Conservation (phyloP, 2,329 filamentous ascomycete species). For the Beauveria medogensis region DNA sequence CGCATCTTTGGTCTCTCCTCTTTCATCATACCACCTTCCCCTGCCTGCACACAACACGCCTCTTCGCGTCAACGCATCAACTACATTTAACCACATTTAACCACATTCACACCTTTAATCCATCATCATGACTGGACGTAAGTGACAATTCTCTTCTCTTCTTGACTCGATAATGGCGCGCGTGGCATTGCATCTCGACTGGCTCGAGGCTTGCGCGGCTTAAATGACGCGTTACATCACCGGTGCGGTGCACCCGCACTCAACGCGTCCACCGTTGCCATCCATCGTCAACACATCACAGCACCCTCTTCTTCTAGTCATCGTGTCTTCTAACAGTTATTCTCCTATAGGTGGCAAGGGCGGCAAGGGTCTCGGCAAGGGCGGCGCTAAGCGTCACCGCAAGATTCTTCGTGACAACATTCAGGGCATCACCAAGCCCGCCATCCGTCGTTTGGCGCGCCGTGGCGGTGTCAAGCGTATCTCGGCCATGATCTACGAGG, state of each 20-base stretch:
- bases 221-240: constrained; percentile 8
- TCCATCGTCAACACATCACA: background rate
- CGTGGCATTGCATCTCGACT: background rate
- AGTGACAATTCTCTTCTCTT: constrained; percentile 31
- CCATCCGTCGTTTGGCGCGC: constrained; percentile 95
- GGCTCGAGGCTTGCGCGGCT: background rate
- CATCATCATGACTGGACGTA: constrained; percentile 56
- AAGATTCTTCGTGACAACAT: constrained; percentile 99
- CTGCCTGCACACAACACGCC: constrained; percentile 16
- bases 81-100: constrained; percentile 19
- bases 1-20: constrained; percentile 17
- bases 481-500: constrained; percentile 77
- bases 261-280: background rate
- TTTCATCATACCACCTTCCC: constrained; percentile 13
- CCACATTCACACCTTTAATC: constrained; percentile 19
- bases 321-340: constrained; percentile 34
- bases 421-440: constrained; percentile 97
- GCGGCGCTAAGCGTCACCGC: constrained; percentile 95
- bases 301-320: background rate
- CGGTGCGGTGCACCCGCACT: background rate
- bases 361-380: constrained; percentile 97
- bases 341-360: constrained; percentile 70
- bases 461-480: constrained; percentile 99
- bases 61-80: constrained; percentile 14
- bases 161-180: constrained; percentile 1